Evolutionary conservation across 2,329 filamentous ascomycete genomes (phyloP).

Genomic region (Domatiomyces globalis): DNA sequence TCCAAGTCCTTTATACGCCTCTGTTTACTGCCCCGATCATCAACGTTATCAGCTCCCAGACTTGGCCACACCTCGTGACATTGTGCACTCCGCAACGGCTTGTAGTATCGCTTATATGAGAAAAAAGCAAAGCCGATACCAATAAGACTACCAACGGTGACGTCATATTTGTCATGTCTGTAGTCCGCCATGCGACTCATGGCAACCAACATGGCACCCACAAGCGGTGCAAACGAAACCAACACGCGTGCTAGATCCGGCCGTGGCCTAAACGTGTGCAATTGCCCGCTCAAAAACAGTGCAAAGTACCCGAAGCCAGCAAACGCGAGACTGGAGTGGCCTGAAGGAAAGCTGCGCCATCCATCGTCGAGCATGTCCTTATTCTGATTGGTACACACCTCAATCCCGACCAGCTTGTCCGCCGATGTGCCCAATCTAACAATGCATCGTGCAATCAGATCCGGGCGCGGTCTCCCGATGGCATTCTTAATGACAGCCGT

Average conservation of each 20-base stretch:
- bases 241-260: slow-evolving; percentile 43
- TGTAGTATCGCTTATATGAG: slow-evolving; percentile 48
- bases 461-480: slow-evolving; percentile 69
- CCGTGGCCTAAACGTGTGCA: slow-evolving; percentile 44
- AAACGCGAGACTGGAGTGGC: slow-evolving; percentile 49
- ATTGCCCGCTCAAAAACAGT: slow-evolving; percentile 37
- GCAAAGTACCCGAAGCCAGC: slow-evolving; percentile 46
- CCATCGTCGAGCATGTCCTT: slow-evolving; percentile 48
- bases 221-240: slow-evolving; percentile 40
- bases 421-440: slow-evolving; percentile 46
- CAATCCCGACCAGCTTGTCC: slow-evolving; percentile 37
- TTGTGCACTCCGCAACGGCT: slow-evolving; percentile 33
- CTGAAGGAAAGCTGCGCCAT: slow-evolving; percentile 51
- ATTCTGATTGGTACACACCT: slow-evolving; percentile 35
- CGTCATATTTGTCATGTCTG: slow-evolving; percentile 50
- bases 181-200: slow-evolving; percentile 51
- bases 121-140: slow-evolving; percentile 43
- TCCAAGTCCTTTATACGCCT: slow-evolving; percentile 8
- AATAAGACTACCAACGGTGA: slow-evolving; percentile 41
- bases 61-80: slow-evolving; percentile 38
- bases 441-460: slow-evolving; percentile 76
- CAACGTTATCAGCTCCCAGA: slow-evolving; percentile 7
- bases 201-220: slow-evolving; percentile 46
- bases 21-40: neutral
- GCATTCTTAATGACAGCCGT: slow-evolving; percentile 88